Base-by-base conservation (phyloP, 768 basidiomycete genomes). In the Hericium alpestre region DNA sequence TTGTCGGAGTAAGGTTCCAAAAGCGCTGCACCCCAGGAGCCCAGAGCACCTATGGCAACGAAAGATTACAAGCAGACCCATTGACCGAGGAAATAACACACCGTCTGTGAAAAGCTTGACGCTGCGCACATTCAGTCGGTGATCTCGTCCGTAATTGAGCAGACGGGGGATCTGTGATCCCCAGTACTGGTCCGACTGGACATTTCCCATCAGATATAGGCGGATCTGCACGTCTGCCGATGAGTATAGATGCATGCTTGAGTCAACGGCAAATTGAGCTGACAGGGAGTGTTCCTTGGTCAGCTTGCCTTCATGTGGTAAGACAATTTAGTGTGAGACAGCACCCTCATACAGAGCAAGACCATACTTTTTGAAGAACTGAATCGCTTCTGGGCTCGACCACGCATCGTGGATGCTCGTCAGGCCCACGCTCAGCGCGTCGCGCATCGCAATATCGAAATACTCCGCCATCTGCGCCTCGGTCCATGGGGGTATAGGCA, bases 1-100 rank as follows among this genome's bases (percentile, higher is more conserved):
- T 87, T 81, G 68, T 95, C 90, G 0, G 83, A 78, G 67, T 96
- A 98, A 16, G 92, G 90, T 51, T 85, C 78, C 5, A 90, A 71
- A 56, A 98, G 76, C 0, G 95, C 93, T 0, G 95, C 93, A 7
- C 95, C 94, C 77, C 89, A 90, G 1, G 88, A 90, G 0, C 95
- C 92, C 4, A 98, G 78, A 0, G 94, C 94, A 43, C 93, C 86
- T 87, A 54, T 5, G 27, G 38, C 58, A 2, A 38, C 15, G 37
- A 38, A 4, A 56, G 32, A 51, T 68, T 9, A 56, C 20, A 10
- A 25, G 1, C 23, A 22, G 2, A 10, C 8, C 0, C 32, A 9
- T 10, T 32, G 16, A 39, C 59, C 9, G 58, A 22, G 23, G 48
- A 23, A 41, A 1, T 11, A 22, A 57, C 69, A 32, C 58, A 82